Evolutionary conservation across 345 rosid genomes (phyloP).

Genomic region (Citrus reticulata): DNA sequence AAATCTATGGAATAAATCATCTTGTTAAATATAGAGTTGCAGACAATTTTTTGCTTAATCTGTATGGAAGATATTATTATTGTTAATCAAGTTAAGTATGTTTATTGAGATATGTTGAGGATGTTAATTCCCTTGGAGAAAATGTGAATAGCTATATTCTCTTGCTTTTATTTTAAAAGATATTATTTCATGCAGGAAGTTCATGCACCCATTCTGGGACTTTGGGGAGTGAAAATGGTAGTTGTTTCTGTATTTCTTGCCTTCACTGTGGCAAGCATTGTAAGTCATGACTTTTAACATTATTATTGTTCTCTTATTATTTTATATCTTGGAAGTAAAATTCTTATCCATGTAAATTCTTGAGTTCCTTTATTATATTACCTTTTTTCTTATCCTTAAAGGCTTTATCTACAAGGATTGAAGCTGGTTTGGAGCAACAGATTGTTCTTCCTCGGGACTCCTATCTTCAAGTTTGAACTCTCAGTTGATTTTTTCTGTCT

Average conservation of each 20-base stretch:
- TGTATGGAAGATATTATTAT: neutral
- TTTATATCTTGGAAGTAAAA: neutral
- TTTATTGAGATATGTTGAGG: neutral
- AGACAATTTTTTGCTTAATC: neutral
- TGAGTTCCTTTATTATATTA: neutral
- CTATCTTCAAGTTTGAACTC: conserved; percentile 51
- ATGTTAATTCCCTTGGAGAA: neutral
- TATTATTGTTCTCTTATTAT: neutral
- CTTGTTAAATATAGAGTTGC: neutral
- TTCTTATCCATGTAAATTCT: neutral
- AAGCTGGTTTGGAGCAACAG: conserved; percentile 57
- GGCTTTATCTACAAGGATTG: conserved; percentile 54
- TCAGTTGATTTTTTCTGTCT: neutral
- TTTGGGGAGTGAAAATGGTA: conserved; percentile 49
- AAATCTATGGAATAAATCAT: neutral
- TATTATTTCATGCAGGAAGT: conserved; percentile 32
- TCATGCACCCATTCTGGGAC: conserved; percentile 47
- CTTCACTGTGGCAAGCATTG: conserved; percentile 41
- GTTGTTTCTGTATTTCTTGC: conserved; percentile 49
- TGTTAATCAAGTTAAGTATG: neutral
- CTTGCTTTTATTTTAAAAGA: neutral
- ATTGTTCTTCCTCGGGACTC: conserved; percentile 65
- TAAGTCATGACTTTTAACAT: conserved; percentile 30
- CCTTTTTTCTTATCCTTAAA: conserved; percentile 8
- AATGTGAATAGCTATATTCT: neutral